Percentiles rank a stretch among this genome's conserved stretches.
These are phyloP conservation scores for Malus hybrid DNA, from an alignment of 331 rosid species.

Conservation along the genomic window DNA sequence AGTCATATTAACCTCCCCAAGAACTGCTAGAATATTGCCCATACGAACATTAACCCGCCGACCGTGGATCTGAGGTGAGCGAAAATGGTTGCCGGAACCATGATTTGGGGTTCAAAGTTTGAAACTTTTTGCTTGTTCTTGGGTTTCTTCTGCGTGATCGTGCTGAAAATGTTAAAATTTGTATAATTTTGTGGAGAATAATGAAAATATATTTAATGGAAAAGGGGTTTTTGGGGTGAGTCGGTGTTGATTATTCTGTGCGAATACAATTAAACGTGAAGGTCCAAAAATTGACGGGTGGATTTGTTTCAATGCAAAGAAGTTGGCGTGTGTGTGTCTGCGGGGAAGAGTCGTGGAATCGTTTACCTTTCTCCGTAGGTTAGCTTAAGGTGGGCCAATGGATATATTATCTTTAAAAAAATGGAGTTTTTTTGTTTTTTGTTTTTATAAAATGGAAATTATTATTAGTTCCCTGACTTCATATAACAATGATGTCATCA, in stretches of 20 bases:
- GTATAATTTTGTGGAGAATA: background rate
- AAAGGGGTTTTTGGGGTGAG: background rate
- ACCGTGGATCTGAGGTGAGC: conserved; percentile 50
- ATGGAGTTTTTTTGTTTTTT: too few species aligned
- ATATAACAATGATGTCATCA: background rate
- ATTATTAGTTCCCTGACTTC: background rate
- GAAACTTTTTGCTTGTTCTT: background rate
- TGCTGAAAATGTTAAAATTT: background rate
- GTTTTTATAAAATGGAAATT: background rate
- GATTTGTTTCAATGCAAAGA: too few species aligned
- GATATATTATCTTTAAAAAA: too few species aligned
- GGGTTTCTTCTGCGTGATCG: background rate
- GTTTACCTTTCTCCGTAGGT: background rate
- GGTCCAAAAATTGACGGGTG: background rate
- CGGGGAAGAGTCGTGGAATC: background rate
- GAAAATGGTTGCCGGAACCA: conserved; percentile 20
- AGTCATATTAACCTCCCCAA: too few species aligned
- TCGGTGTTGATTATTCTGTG: background rate
- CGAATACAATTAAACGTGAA: background rate
- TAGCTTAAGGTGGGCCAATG: background rate
- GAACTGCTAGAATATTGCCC: conserved; percentile 61
- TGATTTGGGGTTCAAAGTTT: background rate
- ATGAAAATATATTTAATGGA: background rate
- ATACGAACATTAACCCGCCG: conserved; percentile 58
- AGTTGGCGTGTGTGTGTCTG: too few species aligned